These are phyloP conservation scores for Ogataea wickerhamii DNA, from an alignment of 805 yeast genomes.

Conservation along the genomic window DNA sequence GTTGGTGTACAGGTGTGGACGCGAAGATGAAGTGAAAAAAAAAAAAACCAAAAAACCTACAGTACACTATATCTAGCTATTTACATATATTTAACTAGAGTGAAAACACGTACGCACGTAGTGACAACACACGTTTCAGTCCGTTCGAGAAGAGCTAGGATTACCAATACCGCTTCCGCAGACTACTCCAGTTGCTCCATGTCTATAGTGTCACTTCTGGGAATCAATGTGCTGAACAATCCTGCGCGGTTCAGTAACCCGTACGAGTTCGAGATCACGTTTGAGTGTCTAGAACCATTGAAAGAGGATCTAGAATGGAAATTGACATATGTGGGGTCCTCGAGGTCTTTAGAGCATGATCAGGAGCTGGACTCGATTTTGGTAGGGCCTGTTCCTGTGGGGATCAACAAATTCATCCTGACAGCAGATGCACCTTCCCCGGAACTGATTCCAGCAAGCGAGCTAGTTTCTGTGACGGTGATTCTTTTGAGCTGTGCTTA, in stretches of 20 bases:
- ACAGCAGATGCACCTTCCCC: conserved; percentile 97
- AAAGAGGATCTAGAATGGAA: conserved; percentile 96
- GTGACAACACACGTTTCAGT: too few relatives aligned
- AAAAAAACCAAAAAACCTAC: too few relatives aligned
- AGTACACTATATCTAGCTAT: too few relatives aligned
- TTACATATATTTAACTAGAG: too few relatives aligned
- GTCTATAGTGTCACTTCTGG: conserved; percentile 92
- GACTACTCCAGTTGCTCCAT: conserved; percentile 37
- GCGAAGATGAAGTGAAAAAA: too few relatives aligned
- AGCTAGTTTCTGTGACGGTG: conserved; percentile 92
- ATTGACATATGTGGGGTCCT: conserved; percentile 93
- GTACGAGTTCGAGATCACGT: conserved; percentile 94
- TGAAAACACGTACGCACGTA: too few relatives aligned
- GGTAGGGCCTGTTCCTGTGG: conserved; percentile 99
- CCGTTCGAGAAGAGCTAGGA: too few relatives aligned
- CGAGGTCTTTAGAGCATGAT: conserved; percentile 91
- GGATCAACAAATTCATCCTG: conserved; percentile 87
- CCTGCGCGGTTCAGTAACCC: conserved; percentile 94
- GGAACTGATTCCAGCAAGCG: conserved; percentile 93
- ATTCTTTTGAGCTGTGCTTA: conserved; percentile 90
- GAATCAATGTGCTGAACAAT: conserved; percentile 87
- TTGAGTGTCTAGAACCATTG: conserved; percentile 91
- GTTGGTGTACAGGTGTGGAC: too few relatives aligned
- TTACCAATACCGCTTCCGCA: too few relatives aligned
- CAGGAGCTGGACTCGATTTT: conserved; percentile 93